Evolutionary conservation across 1,139 yeast species (phyloP), one percentile per base, ranked within the genome.

Genomic region (Suhomyces atakaporum): DNA sequence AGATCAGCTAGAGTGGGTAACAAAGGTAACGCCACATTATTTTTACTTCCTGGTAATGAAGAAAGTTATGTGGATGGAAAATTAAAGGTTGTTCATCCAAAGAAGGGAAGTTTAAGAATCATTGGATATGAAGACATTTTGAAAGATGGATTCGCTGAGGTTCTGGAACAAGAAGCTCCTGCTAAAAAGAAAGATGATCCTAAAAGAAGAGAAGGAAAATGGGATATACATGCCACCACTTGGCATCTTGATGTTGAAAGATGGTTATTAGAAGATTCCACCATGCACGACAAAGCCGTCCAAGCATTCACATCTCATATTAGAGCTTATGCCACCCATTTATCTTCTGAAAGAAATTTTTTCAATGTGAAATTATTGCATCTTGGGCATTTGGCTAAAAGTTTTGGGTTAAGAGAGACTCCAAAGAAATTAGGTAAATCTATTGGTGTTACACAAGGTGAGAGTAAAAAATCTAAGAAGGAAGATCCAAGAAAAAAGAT

Each of bases 271-370:
- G 95, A 81, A 49, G 86, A 85, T 49, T 63, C 74, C 1, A 60
- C 66, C 0, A 75, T 75, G 9, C 83, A 81, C 38, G 79, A 77
- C 15, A 58, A 62, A 27, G 95, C 96, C 0, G 74, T 76, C 11
- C 78, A 81, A 51, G 97, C 87, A 2, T 92, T 87, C 55, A 79
- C 85, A 7, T 84, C 96, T 43, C 97, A 92, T 59, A 71, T 92
- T 27, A 75, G 97, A 54, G 98, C 98, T 0, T 92, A 92, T 56
- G 88, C 98, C n/a, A 92, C 99, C 0, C 99, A 92, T 66, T 76
- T 88, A 43, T 69, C 90, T 0, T 55, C 79, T 1, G 98, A 94
- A 59, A 77, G 92, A 53, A 75, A 71, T 29, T 79, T 75, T 44
- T 92, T 92, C 68, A 89, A 87, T 53, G 80, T 92, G 21, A 85